Percentiles rank a stretch among this genome's conserved stretches.
These are phyloP conservation scores for Diaporthe sp. DNA, from an alignment of 2,329 filamentous ascomycete species.

Conservation along the genomic window DNA sequence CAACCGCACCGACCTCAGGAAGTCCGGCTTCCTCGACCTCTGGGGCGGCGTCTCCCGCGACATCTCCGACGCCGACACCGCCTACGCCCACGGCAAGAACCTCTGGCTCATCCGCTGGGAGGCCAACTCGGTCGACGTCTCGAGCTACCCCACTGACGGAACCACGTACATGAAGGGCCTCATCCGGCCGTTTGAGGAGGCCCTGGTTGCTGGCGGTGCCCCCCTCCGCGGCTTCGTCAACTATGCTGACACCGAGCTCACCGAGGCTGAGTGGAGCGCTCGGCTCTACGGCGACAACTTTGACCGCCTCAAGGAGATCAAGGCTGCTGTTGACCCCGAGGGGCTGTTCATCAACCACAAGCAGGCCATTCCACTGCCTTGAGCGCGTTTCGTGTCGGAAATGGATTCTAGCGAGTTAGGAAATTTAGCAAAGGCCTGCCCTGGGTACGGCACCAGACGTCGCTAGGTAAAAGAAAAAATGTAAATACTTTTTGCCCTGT, in stretches of 20 bases:
- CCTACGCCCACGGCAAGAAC: conserved; percentile 12
- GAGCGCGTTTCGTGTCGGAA: not conserved
- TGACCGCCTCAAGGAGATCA: conserved; percentile 19
- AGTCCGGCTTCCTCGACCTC: conserved; percentile 18
- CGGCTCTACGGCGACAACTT: conserved; percentile 12
- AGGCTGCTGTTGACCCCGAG: conserved; percentile 5
- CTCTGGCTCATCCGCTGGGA: conserved; percentile 20
- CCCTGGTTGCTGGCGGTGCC: not conserved
- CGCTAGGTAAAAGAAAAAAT: not conserved
- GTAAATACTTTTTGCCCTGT: not conserved
- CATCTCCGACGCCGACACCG: conserved; percentile 14
- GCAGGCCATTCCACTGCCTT: conserved; percentile 3
- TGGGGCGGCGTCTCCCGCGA: conserved; percentile 21
- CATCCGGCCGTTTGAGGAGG: conserved; percentile 4
- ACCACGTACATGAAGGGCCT: conserved; percentile 9
- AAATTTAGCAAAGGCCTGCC: not conserved
- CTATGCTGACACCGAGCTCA: conserved; percentile 19
- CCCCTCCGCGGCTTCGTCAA: not conserved
- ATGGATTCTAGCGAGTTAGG: not conserved
- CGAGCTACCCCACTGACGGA: not conserved
- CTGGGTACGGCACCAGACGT: not conserved
- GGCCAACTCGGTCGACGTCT: conserved; percentile 12
- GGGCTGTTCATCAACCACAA: conserved; percentile 8
- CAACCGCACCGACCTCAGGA: conserved; percentile 18
- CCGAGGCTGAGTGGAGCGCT: conserved; percentile 9